A percentile compares a stretch with the other conserved stretches of the same genome.
Conservation (phyloP, 2,329 filamentous ascomycete species). For the Westerdykella aurantiaca region DNA sequence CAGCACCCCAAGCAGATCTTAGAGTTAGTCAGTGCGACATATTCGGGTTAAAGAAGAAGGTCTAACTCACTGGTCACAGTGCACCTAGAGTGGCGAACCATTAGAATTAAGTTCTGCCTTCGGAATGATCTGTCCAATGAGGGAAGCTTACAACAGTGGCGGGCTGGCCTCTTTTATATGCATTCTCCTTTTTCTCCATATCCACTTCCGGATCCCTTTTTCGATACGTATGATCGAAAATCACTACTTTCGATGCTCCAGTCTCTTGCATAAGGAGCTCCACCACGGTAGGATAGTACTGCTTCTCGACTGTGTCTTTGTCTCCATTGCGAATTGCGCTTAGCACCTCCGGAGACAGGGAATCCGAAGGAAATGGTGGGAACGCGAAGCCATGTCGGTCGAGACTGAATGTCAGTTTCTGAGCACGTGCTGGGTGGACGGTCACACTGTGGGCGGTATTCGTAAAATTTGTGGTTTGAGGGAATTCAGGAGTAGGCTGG, state of each 20-base stretch:
- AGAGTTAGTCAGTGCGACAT: background rate
- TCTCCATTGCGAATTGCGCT: conserved; percentile 3
- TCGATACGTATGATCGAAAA: conserved; percentile 11
- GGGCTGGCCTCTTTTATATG: conserved; percentile 9
- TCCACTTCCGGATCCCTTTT: conserved; percentile 1
- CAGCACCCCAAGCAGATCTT: conserved; percentile 1
- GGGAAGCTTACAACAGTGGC: conserved; percentile 4
- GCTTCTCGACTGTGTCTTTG: conserved; percentile 1
- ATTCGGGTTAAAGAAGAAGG: background rate
- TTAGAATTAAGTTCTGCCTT: background rate
- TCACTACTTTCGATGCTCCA: conserved; percentile 9
- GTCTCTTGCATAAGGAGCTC: conserved; percentile 6
- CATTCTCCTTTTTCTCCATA: background rate
- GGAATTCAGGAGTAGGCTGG: too few species aligned
- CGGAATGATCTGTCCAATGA: background rate
- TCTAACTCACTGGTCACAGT: conserved; percentile 6
- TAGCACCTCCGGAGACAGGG: conserved; percentile 1
- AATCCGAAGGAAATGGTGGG: background rate
- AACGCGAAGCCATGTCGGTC: conserved; percentile 13
- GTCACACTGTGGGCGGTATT: too few species aligned
- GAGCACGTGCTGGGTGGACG: too few species aligned
- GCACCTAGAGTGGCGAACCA: conserved; percentile 2
- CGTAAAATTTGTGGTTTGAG: too few species aligned
- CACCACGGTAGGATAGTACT: conserved; percentile 9
- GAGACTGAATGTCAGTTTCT: conserved; percentile 5